Conservation (phyloP, 257 asterid species). For the Ilex asprella region DNA sequence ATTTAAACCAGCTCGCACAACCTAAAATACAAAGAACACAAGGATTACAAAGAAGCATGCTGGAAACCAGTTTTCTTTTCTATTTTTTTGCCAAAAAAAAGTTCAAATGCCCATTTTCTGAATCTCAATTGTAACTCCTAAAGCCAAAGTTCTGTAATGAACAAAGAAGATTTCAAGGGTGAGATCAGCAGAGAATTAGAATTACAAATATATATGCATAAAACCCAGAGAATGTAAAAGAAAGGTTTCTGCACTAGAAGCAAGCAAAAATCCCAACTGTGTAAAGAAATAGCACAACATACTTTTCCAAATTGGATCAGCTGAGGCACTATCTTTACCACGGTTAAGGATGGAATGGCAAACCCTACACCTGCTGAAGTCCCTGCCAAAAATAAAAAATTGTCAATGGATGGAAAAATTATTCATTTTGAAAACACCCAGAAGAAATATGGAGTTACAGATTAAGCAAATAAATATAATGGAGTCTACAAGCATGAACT, state of each 20-base stretch:
- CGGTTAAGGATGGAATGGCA: conserved; percentile 90
- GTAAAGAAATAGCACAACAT: conserved; percentile 11
- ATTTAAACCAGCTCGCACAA: conserved; percentile 72
- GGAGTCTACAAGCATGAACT: not conserved
- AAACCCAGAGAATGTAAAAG: not conserved
- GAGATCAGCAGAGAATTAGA: too few species aligned
- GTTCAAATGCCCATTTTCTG: not conserved
- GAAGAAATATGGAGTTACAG: not conserved
- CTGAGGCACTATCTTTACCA: conserved; percentile 85
- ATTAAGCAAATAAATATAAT: not conserved
- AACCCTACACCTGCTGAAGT: conserved; percentile 98
- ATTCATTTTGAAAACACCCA: not conserved
- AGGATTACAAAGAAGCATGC: not conserved
- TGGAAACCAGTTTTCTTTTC: not conserved
- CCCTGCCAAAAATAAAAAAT: conserved; percentile 39
- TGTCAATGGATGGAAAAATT: not conserved
- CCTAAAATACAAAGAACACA: conserved; percentile 28
- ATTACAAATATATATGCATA: too few species aligned
- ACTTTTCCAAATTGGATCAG: conserved; percentile 84
- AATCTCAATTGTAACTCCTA: too few species aligned
- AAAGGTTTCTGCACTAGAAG: not conserved
- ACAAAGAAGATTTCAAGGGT: not conserved
- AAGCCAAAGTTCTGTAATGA: too few species aligned
- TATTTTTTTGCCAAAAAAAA: too few species aligned
- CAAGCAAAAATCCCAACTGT: conserved; percentile 1